Evolutionary conservation across 2,329 filamentous ascomycete genomes (phyloP).

Genomic region (Diplodia mutila): DNA sequence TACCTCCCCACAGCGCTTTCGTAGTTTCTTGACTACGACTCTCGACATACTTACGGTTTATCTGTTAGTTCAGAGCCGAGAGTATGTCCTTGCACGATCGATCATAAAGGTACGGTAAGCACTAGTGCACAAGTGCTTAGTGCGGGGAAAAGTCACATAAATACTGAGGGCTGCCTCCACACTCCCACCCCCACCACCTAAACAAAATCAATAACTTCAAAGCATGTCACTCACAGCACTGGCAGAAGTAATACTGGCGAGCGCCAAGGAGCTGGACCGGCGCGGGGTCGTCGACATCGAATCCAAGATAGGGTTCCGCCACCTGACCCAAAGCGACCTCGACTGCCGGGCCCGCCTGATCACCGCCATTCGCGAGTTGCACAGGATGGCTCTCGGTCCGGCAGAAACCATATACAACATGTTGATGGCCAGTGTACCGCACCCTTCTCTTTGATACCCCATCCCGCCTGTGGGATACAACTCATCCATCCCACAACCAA

Average conservation of each 20-base stretch:
- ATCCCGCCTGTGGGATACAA: no score
- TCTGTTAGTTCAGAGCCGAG: no score
- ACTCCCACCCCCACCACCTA: neutral
- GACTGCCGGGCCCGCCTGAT: neutral
- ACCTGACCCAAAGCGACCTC: neutral
- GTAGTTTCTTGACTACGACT: no score
- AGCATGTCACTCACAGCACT: neutral
- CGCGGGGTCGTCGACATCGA: neutral
- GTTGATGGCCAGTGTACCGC: neutral
- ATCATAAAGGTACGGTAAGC: neutral
- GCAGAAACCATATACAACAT: neutral
- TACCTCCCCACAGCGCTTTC: no score
- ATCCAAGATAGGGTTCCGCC: neutral
- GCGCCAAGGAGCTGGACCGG: neutral
- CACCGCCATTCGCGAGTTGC: constrained; percentile 21
- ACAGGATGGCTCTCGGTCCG: constrained; percentile 18
- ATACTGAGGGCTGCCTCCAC: neutral
- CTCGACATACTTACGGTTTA: no score
- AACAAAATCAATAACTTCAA: neutral
- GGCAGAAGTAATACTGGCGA: neutral
- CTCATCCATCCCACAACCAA: no score
- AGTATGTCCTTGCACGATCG: no score
- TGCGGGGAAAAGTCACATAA: neutral
- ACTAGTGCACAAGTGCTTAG: neutral
- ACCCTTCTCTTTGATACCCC: no score